phyloP scores from a whole-genome alignment of 1,139 yeast genomes.

The Yamadazyma taylorii region DNA sequence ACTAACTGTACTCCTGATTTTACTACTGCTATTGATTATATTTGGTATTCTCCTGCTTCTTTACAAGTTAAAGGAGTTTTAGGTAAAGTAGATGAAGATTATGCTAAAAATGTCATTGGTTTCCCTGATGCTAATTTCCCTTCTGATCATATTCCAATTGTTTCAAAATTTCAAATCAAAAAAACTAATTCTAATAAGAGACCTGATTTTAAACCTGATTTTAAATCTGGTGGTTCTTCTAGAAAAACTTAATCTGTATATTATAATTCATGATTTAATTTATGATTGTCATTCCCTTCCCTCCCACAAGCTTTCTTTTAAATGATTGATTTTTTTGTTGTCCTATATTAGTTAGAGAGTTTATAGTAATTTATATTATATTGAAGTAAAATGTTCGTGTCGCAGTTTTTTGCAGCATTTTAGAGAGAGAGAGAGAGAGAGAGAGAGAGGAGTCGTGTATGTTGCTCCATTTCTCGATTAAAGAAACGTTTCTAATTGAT shows the following conservation, averaged over 20 bases:
- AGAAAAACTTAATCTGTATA: conserved; percentile 43
- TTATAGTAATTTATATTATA: too few species aligned
- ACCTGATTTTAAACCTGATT: conserved; percentile 53
- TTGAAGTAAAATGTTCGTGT: too few species aligned
- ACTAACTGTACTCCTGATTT: conserved; percentile 93
- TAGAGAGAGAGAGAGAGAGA: too few species aligned
- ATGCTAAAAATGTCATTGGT: conserved; percentile 77
- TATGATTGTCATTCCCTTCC: conserved; percentile 1
- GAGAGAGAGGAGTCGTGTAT: too few species aligned
- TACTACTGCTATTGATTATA: conserved; percentile 90
- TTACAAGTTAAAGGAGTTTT: conserved; percentile 82
- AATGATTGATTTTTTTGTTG: too few species aligned
- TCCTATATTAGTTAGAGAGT: too few species aligned
- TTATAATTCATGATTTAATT: conserved; percentile 8
- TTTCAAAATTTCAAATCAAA: conserved; percentile 73
- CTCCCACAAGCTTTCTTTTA: too few species aligned
- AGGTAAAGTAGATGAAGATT: conserved; percentile 80
- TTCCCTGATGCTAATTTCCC: conserved; percentile 94
- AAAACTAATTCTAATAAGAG: conserved; percentile 36
- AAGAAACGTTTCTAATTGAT: too few species aligned
- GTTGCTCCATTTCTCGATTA: too few species aligned
- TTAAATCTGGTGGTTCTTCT: conserved; percentile 49
- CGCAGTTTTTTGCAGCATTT: too few species aligned
- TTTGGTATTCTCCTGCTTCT: conserved; percentile 85
- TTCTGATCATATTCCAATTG: conserved; percentile 88